Conservation (phyloP, 106 monocot genomes). For the Dactylorhiza incarnata region DNA sequence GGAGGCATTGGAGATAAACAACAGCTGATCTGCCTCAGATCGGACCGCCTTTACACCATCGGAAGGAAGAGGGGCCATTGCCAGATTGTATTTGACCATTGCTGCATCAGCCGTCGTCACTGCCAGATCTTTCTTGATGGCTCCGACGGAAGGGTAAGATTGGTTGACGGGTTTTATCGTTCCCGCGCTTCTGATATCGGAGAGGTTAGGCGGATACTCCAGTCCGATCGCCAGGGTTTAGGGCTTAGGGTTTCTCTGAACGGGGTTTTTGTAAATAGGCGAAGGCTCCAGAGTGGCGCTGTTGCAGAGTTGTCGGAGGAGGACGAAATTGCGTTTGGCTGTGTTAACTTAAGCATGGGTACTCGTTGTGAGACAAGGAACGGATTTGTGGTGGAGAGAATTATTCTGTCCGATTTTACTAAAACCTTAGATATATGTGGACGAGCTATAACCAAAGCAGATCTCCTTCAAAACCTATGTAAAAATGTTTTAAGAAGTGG, state of each 20-base stretch:
- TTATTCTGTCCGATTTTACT: constrained; percentile 30
- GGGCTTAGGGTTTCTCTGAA: constrained; percentile 28
- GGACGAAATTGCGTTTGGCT: constrained; percentile 46
- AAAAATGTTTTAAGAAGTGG: constrained; percentile 27
- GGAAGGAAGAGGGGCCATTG: constrained; percentile 33
- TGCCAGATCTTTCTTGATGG: constrained; percentile 55
- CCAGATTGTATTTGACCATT: constrained; percentile 22
- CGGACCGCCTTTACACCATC: constrained; percentile 57
- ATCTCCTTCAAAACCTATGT: too few relatives aligned
- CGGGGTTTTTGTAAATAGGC: constrained; percentile 55
- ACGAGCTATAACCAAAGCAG: too few relatives aligned
- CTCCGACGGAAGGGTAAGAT: constrained; percentile 25
- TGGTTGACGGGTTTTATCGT: constrained; percentile 42
- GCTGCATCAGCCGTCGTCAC: constrained; percentile 44
- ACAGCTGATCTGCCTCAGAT: constrained; percentile 23
- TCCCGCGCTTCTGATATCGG: constrained; percentile 7
- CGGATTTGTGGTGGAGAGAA: constrained; percentile 56
- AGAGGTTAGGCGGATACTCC: constrained; percentile 17
- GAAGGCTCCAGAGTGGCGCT: constrained; percentile 24
- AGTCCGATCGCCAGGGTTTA: too few relatives aligned
- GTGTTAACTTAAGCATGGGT: constrained; percentile 1
- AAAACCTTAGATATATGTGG: too few relatives aligned
- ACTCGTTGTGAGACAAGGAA: neutral
- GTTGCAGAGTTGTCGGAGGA: constrained; percentile 33
- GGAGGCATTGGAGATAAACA: too few relatives aligned